Evolutionary conservation across 345 rosid genomes (phyloP), one percentile per base, ranked within the genome.

Genomic region (Heritiera littoralis): DNA sequence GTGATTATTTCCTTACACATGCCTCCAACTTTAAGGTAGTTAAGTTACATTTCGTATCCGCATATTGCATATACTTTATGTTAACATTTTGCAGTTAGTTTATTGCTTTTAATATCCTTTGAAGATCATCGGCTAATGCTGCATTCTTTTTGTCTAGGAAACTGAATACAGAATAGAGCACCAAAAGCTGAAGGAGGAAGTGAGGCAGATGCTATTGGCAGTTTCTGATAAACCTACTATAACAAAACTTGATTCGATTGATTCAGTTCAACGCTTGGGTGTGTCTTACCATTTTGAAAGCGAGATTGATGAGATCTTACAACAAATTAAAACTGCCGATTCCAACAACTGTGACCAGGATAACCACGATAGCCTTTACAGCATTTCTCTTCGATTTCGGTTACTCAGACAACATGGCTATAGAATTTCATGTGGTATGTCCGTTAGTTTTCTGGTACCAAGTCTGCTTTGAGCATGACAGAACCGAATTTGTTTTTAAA

Each of bases 211-310:
- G 84, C 43, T 81, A 18, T 18, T 17, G n/a, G 66, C 4, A 18
- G 28, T 2, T 12, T 56, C 6, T 35, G 73, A 67, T 32, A 52
- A n/a, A 28, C 75, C 56, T 54, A 5, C 6, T 4, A 14, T 14
- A 6, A 15, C 58, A 30, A 71, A 38, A 11, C 60, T 88, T 4
- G 65, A 80, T 45, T 66, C 80, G 78, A 72, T 88, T 6, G 87
- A 86, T 79, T 72, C 77, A 9, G 55, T 88, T 49, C 86, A 86
- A 51, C 84, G 85, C 5, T 51, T 86, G n/a, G 93, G 93, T 2
- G 40, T 90, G 20, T 69, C 82, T 12, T 87, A 90, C 51, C 92
- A 85, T 23, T 84, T 91, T 32, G 79, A 86, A 48, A 13, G 8
- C 1, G 89, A 90, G 81, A 81, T 83, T 52, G 87, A 83, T 11